Conservation (phyloP, 2,329 filamentous ascomycete species). For the Ophiosphaerella korrae region DNA sequence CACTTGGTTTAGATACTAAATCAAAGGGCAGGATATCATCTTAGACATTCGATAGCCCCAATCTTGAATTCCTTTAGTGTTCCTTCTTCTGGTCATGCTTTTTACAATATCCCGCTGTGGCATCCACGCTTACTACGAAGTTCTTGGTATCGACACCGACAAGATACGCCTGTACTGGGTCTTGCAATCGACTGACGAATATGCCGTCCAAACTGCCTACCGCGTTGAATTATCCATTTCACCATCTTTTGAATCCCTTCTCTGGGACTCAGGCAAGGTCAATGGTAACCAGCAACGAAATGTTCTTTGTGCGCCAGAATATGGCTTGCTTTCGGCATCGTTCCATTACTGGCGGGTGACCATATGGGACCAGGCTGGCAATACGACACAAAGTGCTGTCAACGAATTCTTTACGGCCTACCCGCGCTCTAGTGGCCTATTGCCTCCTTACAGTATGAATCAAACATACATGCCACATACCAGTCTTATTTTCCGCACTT, state of each 20-base stretch:
- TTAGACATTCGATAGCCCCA: too few species aligned
- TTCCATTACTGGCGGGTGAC: slow-evolving; percentile 47
- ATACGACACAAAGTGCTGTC: slow-evolving; percentile 23
- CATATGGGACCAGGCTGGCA: slow-evolving; percentile 45
- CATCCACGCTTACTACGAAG: slow-evolving; percentile 49
- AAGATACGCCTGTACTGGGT: slow-evolving; percentile 46
- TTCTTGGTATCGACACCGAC: slow-evolving; percentile 48
- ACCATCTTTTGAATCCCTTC: slow-evolving; percentile 6
- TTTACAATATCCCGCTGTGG: slow-evolving; percentile 42
- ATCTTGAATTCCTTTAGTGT: slow-evolving; percentile 12
- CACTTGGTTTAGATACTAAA: too few species aligned
- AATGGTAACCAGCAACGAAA: slow-evolving; percentile 31
- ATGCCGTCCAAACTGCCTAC: slow-evolving; percentile 41
- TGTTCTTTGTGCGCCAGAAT: slow-evolving; percentile 32
- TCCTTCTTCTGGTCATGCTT: slow-evolving; percentile 3
- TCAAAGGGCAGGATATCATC: too few species aligned
- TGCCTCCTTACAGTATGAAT: slow-evolving; percentile 52
- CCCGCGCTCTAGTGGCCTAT: slow-evolving; percentile 37
- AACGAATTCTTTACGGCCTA: slow-evolving; percentile 51
- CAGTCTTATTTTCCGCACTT: slow-evolving; percentile 50
- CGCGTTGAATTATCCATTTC: slow-evolving; percentile 23
- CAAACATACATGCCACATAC: slow-evolving; percentile 52
- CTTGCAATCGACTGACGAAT: slow-evolving; percentile 34
- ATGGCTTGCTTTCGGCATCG: slow-evolving; percentile 45
- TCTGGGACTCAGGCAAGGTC: slow-evolving; percentile 30